phyloP scores from a whole-genome alignment of 2,329 filamentous ascomycete species.

The Cladosporium sp. region DNA sequence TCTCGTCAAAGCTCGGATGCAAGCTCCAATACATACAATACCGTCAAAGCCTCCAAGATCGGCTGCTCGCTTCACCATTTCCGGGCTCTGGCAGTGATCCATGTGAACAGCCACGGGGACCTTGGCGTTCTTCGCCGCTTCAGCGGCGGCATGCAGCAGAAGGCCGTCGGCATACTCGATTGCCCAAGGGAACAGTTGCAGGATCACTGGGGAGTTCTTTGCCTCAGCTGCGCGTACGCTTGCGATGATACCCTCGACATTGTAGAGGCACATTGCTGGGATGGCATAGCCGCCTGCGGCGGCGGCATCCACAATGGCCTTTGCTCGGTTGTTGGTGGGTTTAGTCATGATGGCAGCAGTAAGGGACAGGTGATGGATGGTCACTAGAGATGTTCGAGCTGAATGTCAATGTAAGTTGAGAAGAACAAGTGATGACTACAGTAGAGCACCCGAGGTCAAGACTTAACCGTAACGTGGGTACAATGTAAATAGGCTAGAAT shows the following conservation, averaged over 20 bases:
- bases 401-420: no score
- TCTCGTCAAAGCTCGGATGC: no score
- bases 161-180: constrained; percentile 25
- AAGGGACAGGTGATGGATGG: no score
- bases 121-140: constrained; percentile 20
- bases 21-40: constrained; percentile 15
- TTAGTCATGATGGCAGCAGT: background rate
- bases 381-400: no score
- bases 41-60: constrained; percentile 25
- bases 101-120: constrained; percentile 29
- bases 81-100: constrained; percentile 26
- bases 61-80: constrained; percentile 22
- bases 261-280: constrained; percentile 16
- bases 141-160: constrained; percentile 23
- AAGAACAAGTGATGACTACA: no score
- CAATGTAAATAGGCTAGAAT: no score
- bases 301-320: constrained; percentile 14
- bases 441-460: no score
- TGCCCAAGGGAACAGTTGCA: constrained; percentile 29
- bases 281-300: constrained; percentile 10
- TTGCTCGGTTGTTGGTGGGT: constrained; percentile 12
- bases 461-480: no score
- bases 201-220: constrained; percentile 24
- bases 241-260: constrained; percentile 26
- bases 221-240: constrained; percentile 27